Evolutionary conservation across 768 basidiomycete genomes (phyloP).

Genomic region (Tricholoma matsutake): DNA sequence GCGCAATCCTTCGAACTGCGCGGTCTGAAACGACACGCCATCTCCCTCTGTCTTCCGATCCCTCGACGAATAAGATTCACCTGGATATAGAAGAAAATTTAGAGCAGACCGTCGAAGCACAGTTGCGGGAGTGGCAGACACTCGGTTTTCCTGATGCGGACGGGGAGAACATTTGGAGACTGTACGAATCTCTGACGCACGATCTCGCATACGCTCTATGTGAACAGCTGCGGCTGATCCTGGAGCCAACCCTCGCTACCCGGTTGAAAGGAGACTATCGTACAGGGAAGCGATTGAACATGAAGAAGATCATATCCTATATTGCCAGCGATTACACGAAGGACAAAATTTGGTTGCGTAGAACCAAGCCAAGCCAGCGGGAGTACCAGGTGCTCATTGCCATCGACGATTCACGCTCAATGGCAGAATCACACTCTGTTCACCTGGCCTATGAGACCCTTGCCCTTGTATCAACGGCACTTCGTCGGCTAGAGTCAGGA

Average conservation of each 20-base stretch:
- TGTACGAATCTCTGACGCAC: constrained; percentile 87
- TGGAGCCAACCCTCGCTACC: constrained; percentile 93
- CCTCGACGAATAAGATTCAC: constrained; percentile 26
- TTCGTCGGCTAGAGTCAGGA: constrained; percentile 92
- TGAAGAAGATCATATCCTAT: constrained; percentile 98
- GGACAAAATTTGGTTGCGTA: constrained; percentile 97
- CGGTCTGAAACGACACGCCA: constrained; percentile 14
- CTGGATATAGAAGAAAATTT: constrained; percentile 33
- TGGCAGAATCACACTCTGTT: constrained; percentile 90
- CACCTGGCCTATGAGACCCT: constrained; percentile 94
- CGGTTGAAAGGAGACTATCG: constrained; percentile 96
- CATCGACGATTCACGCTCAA: constrained; percentile 94
- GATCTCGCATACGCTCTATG: constrained; percentile 90
- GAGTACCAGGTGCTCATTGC: constrained; percentile 96
- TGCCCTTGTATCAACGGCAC: constrained; percentile 85
- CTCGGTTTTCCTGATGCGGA: constrained; percentile 50
- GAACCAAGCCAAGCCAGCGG: constrained; percentile 89
- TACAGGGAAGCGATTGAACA: constrained; percentile 95
- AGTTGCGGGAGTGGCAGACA: constrained; percentile 60
- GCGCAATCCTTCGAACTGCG: constrained; percentile 42
- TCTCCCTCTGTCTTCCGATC: constrained; percentile 20
- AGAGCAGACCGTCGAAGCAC: constrained; percentile 38
- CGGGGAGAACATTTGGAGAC: constrained; percentile 83
- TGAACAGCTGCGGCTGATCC: constrained; percentile 93
- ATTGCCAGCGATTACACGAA: constrained; percentile 99